Evolutionary conservation across 169 alveolate genomes (phyloP), one percentile per base, ranked within the genome.

Genomic region (Babesia bovis): DNA sequence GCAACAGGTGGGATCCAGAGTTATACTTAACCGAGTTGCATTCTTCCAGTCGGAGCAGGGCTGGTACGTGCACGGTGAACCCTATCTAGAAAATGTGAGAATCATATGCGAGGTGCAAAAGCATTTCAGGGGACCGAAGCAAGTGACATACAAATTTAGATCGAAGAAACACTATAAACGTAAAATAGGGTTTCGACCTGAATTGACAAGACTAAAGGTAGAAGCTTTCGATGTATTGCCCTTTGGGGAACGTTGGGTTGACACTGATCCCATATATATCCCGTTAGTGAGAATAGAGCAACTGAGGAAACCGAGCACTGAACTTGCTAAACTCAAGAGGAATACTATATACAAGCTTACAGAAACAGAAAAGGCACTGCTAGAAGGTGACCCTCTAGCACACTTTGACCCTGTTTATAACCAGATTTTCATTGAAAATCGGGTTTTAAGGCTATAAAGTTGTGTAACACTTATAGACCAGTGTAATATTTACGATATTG

Each of bases 61-160:
- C 44, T 76, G 86, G 66, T 66, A 65, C 38, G 73, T 67, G 33
- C 76, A 83, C 41, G 95, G 95, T 2, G 89, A 59, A 36, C 95
- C 95, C 13, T 91, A 76, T 74, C 71, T 91, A 26, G 93, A 90
- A 61, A 87, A 91, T 66, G 85, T 90, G 12, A 45, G 95, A 36
- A 90, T 91, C 25, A 42, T 67, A 5, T 93, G 93, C 63, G 77
- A 85, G 17, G 84, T 91, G 36, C 49, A 77, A 52, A 70, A 84
- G 75, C 95, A 91, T 69, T 91, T 91, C 68, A 67, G 94, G 63
- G 92, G 95, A n/a, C 89, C 92, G 58, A 91, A 91, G 83, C 72
- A 76, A 81, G 47, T 67, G 49, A 61, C 89, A 25, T 76, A 84
- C 49, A 91, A 91, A 74, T 87, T 81, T 73, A 82, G 91, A 67